Evolutionary conservation across 2,329 filamentous ascomycete genomes (phyloP).

Genomic region (Alternaria atra): DNA sequence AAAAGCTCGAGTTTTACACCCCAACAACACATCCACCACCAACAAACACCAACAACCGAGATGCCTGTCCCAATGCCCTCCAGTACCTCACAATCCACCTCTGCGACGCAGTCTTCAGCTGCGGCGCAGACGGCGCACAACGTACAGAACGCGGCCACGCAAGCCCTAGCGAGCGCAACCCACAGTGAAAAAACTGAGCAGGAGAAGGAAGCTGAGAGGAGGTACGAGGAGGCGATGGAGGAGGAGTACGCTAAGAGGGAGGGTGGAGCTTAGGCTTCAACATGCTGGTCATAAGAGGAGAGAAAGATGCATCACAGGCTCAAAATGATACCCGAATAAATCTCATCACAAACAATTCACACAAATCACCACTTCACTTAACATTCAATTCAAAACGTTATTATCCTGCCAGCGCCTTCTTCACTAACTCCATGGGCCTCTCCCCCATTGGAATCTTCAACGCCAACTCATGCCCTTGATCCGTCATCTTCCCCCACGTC

Average conservation of each 20-base stretch:
- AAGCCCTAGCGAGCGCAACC: slow-evolving; percentile 38
- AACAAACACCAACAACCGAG: neutral
- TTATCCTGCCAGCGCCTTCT: slow-evolving; percentile 45
- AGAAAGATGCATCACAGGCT: neutral
- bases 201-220: slow-evolving; percentile 44
- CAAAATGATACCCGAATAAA: neutral
- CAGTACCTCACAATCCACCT: slow-evolving; percentile 23
- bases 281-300: neutral
- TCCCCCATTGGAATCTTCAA: slow-evolving; percentile 46
- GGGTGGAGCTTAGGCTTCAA: slow-evolving; percentile 42
- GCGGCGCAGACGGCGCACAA: slow-evolving; percentile 38
- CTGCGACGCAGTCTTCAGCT: slow-evolving; percentile 26
- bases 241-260: slow-evolving; percentile 53
- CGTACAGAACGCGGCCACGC: slow-evolving; percentile 32
- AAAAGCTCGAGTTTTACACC: neutral
- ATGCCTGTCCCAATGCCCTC: slow-evolving; percentile 43
- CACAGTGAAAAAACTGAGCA: slow-evolving; percentile 40
- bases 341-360: no score
- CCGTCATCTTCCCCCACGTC: slow-evolving; percentile 54
- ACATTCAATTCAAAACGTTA: neutral
- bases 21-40: neutral
- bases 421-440: slow-evolving; percentile 39
- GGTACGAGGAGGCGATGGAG: slow-evolving; percentile 52
- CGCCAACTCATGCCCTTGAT: slow-evolving; percentile 46
- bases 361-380: neutral